Evolutionary conservation across 2,329 filamentous ascomycete species (phyloP).

Genomic region (Scytalidium lignicola): DNA sequence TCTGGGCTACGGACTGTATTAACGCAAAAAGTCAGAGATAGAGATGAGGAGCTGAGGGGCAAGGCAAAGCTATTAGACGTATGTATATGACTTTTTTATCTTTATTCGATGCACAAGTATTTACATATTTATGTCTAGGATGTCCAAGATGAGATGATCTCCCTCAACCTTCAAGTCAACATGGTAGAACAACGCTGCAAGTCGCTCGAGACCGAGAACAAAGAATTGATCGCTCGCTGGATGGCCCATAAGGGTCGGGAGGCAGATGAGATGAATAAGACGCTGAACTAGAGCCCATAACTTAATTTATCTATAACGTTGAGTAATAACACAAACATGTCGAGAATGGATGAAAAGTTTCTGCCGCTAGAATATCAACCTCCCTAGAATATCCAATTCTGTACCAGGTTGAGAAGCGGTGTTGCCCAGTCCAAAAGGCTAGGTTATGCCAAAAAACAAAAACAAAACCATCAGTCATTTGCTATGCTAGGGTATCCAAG

Average conservation of each 20-base stretch:
- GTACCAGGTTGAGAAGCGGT: not conserved
- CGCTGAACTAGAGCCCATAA: conserved; percentile 38
- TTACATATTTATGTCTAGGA: conserved; percentile 41
- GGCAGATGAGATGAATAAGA: conserved; percentile 77
- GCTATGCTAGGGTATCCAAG: conserved; percentile 3
- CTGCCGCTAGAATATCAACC: not conserved
- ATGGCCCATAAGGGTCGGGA: conserved; percentile 83
- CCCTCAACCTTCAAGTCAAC: conserved; percentile 80
- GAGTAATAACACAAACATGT: not conserved
- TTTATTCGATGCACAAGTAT: conserved; percentile 7
- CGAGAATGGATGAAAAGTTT: not conserved
- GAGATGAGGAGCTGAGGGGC: conserved; percentile 77
- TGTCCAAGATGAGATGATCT: conserved; percentile 89
- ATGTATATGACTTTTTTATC: conserved; percentile 18
- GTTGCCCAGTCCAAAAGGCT: no score
- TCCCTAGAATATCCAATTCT: not conserved
- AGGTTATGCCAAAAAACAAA: no score
- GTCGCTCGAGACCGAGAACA: conserved; percentile 75
- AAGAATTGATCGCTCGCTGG: conserved; percentile 85
- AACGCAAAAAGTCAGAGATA: conserved; percentile 65
- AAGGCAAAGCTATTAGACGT: conserved; percentile 81
- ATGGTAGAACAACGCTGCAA: conserved; percentile 73
- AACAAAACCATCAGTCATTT: not conserved
- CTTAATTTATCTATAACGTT: not conserved
- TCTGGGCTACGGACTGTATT: conserved; percentile 58